These are phyloP conservation scores for Zygosaccharomyces gambellarensis DNA, from an alignment of 805 yeast genomes.

Conservation along the genomic window DNA sequence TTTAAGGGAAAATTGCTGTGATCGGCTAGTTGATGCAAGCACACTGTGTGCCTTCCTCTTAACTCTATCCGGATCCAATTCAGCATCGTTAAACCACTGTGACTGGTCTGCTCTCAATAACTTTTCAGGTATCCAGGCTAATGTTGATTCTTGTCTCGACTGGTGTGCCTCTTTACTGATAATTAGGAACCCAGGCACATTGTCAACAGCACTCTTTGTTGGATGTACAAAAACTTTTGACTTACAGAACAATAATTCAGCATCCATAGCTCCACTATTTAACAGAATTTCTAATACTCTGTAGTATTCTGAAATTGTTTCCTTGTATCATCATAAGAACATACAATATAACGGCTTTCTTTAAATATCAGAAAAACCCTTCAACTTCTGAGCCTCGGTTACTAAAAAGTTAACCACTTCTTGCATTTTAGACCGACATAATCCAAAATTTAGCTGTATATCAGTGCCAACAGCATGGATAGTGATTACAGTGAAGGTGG, in stretches of 20 bases:
- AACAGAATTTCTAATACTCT: background rate
- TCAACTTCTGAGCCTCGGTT: slow-evolving; percentile 3
- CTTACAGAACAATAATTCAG: slow-evolving; percentile 41
- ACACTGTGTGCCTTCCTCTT: slow-evolving; percentile 11
- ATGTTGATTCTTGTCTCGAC: slow-evolving; percentile 39
- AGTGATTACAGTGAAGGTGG: slow-evolving; percentile 19
- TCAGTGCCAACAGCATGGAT: slow-evolving; percentile 9
- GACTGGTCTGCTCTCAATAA: slow-evolving; percentile 13
- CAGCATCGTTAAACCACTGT: slow-evolving; percentile 18
- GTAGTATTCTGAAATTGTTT: background rate
- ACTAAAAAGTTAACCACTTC: background rate
- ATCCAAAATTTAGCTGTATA: background rate
- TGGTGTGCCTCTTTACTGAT: slow-evolving; percentile 48
- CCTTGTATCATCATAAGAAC: background rate
- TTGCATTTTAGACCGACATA: background rate
- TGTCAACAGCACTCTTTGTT: slow-evolving; percentile 64
- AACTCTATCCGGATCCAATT: slow-evolving; percentile 10
- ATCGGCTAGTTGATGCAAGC: slow-evolving; percentile 24
- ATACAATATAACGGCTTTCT: background rate
- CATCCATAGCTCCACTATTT: background rate
- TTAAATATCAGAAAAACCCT: background rate
- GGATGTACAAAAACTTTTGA: slow-evolving; percentile 84
- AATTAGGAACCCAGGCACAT: slow-evolving; percentile 71
- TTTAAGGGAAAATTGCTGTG: slow-evolving; percentile 64
- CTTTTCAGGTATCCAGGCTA: slow-evolving; percentile 28